Base-by-base conservation (phyloP, 1,139 yeast genomes). In the Keqinozyma sinolaborantium region DNA sequence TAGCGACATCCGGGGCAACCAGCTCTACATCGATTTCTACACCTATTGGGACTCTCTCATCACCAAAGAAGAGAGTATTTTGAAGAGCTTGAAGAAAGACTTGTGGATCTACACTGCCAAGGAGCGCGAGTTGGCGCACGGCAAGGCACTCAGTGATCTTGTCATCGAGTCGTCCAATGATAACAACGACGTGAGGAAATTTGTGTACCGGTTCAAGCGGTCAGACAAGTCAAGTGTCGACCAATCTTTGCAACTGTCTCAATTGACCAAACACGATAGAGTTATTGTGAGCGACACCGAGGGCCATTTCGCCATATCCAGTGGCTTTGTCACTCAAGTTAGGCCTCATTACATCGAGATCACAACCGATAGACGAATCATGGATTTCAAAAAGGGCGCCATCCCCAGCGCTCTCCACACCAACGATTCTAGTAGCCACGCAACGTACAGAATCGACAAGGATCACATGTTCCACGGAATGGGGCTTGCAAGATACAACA, bases 381-480 rank as follows among this genome's bases (percentile, higher is more conserved):
- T 70, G n/a, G 63, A 64, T 26, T 18, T 18, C 21, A 18, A 18
- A 10, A 7, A 18, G 10, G 21, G 21, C 21, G 10, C 9, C 10
- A 18, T 18, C 10, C 21, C 21, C 21, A 18, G 21, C 21, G 21
- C 21, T 18, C 21, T 18, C 10, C 21, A 18, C 7, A 61, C 77
- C 0, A 59, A 60, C 16, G 53, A 68, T 29, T 66, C 58, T 31
- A 13, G 5, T 30, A 26, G n/a, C 26, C 16, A 30, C 4, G 45
- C 36, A 24, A 45, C 64, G 2, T 86, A 73, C 47, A 66, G 97
- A 35, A 65, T 92, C 23, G 97, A 92, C 52, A 80, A 77, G 46
- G 95, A 90, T 53, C 88, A 82, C 32, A 73, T 81, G 64, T 79
- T 74, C 36, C 79, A 77, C 46, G 90, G 94, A 0, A 70, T 88